Evolutionary conservation across 2,329 filamentous ascomycete species (phyloP), one percentile per base, ranked within the genome.

Genomic region (Clarireedia hainanense): DNA sequence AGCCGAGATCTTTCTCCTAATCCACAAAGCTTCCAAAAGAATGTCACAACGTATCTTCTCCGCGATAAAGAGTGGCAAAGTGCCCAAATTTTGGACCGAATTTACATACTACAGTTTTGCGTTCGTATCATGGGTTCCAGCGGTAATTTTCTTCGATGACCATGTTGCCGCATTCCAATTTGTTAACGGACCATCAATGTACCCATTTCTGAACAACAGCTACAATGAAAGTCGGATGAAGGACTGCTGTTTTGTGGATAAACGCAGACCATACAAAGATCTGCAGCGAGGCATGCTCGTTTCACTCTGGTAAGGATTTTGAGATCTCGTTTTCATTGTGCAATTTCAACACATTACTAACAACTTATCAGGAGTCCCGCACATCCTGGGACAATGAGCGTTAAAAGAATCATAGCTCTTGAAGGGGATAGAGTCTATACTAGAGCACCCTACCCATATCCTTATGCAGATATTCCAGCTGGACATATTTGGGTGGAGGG

Each of bases 401-500:
- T 96, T 36, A 99, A 99, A 74, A 79, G 94, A 42, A 80, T 99
- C 10, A 77, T 96, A 26, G 94, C 81, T 0, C 67, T 96, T 4
- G 85, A 86, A 52, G 91, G 91, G 9, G 92, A 97, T 68, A 75
- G 81, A 1, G 82, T 97, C 30, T 77, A 75, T 55, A 87, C 88
- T 42, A 77, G 80, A 56, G 70, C 75, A 52, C 84, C 83, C 17
- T 17, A 47, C 2, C 52, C 52, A 5, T 86, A 83, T 67, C 77
- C 81, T 7, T 69, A 76, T 15, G 74, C 88, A 47, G 78, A 79
- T 60, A 81, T 99, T 23, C 92, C 91, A 5, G 79, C 79, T 60
- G 90, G 90, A 17, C 91, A 97, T 74, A 79, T 97, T 27, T 99
- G 94, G 94, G 83, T 99, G 1, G 92, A 97, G 69, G 94, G 94